phyloP scores from a whole-genome alignment of 1,284 basidiomycete genomes.

The Wolfiporia cocos region DNA sequence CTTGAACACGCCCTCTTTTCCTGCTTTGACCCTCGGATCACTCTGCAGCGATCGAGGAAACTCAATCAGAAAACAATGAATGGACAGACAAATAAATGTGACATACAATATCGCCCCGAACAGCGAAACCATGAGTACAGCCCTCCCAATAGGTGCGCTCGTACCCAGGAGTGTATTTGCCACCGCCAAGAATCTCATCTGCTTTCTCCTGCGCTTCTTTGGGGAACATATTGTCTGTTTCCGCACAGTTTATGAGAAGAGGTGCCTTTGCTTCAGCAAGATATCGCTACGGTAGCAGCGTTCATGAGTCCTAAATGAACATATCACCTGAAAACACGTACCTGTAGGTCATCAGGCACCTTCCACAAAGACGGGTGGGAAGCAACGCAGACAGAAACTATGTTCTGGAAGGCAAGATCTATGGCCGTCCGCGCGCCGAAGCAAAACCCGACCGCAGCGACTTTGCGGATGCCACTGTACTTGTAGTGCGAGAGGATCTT shows the following conservation, averaged over 20 bases:
- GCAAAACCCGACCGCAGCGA: constrained; percentile 67
- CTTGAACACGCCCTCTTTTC: constrained; percentile 27
- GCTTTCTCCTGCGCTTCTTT: constrained; percentile 22
- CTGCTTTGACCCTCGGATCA: constrained; percentile 26
- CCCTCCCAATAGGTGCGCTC: constrained; percentile 37
- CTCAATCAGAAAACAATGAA: background rate
- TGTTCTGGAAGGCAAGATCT: constrained; percentile 60
- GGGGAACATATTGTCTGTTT: constrained; percentile 30
- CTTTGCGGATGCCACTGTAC: constrained; percentile 46
- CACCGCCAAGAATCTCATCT: constrained; percentile 35
- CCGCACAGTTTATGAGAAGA: constrained; percentile 39
- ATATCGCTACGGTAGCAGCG: constrained; percentile 23
- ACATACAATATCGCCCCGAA: constrained; percentile 30
- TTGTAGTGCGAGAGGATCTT: constrained; percentile 53
- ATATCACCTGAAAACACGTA: constrained; percentile 37
- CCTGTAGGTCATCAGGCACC: constrained; percentile 58
- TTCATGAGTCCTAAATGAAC: background rate
- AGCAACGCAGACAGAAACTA: constrained; percentile 48
- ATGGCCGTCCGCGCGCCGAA: constrained; percentile 56
- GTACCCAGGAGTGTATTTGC: constrained; percentile 34
- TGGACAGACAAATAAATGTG: background rate
- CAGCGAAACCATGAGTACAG: constrained; percentile 48
- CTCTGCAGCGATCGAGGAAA: constrained; percentile 17
- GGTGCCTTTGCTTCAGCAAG: constrained; percentile 26
- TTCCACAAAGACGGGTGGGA: constrained; percentile 69